Conservation (phyloP, 2,329 filamentous ascomycete genomes). For the Samsoniella hepiali region DNA sequence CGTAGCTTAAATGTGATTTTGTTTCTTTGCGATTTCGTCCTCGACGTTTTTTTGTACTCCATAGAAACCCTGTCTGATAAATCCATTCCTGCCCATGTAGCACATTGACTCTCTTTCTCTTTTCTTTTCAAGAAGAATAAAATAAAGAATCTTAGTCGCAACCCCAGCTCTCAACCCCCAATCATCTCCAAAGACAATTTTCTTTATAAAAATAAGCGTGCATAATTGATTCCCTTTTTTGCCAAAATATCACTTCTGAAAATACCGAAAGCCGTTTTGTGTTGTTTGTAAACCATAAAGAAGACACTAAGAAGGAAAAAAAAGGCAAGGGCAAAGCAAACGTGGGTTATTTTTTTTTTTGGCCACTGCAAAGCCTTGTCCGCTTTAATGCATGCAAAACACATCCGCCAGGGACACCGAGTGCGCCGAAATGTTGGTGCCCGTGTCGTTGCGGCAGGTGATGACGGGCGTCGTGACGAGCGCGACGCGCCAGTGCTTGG, state of each 20-base stretch:
- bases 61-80: not conserved
- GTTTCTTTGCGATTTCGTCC: not conserved
- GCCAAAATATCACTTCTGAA: not conserved
- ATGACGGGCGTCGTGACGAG: slow-evolving; percentile 54
- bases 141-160: not conserved
- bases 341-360: no score
- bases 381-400: slow-evolving; percentile 44
- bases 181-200: slow-evolving; percentile 3
- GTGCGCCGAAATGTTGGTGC: slow-evolving; percentile 42
- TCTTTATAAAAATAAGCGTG: slow-evolving; percentile 5
- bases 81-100: not conserved
- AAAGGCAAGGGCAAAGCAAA: not conserved
- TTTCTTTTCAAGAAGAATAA: not conserved
- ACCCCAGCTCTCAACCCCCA: not conserved
- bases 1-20: not conserved
- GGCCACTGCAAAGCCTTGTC: not conserved
- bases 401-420: slow-evolving; percentile 46
- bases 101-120: not conserved
- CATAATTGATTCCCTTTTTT: not conserved
- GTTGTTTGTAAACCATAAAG: not conserved
- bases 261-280: not conserved
- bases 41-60: not conserved
- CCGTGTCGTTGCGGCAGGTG: slow-evolving; percentile 51
- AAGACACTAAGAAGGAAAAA: not conserved
- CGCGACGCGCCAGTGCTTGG: slow-evolving; percentile 50